A percentile compares a stretch with the other conserved stretches of the same genome.
phyloP scores from a whole-genome alignment of 2,329 filamentous ascomycete species.

The Cladosporium colombiae region DNA sequence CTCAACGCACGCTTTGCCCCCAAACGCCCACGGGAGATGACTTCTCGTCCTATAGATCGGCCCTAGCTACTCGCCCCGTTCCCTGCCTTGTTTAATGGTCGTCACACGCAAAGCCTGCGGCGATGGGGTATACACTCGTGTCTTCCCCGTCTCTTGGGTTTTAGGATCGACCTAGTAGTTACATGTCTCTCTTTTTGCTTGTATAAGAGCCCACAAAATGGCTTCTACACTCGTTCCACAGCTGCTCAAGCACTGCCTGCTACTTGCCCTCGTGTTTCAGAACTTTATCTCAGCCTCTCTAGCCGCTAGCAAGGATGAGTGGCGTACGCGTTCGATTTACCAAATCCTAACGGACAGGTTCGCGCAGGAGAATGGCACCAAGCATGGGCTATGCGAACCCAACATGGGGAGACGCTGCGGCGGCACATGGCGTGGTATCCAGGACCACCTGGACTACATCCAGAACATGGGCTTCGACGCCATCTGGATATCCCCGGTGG shows the following conservation, averaged over 20 bases:
- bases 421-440: conserved; percentile 47
- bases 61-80: conserved; percentile 14
- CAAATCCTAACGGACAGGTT: conserved; percentile 45
- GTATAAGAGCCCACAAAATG: conserved; percentile 15
- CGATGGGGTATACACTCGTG: conserved; percentile 10
- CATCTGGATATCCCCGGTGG: conserved; percentile 53
- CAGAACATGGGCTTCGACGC: conserved; percentile 46
- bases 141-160: background rate
- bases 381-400: conserved; percentile 31
- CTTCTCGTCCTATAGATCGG: conserved; percentile 14
- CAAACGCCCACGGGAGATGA: conserved; percentile 19
- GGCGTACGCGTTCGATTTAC: conserved; percentile 42
- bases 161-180: background rate
- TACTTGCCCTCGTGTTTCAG: conserved; percentile 13
- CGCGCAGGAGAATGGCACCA: conserved; percentile 32
- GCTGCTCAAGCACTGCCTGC: conserved; percentile 1
- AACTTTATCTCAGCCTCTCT: conserved; percentile 14
- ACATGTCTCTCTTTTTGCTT: conserved; percentile 3
- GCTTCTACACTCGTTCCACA: conserved; percentile 11
- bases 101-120: background rate
- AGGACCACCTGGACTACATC: conserved; percentile 46
- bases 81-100: conserved; percentile 15
- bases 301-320: conserved; percentile 38
- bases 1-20: conserved; percentile 9
- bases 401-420: conserved; percentile 37